Conservation (phyloP, 805 yeast species). For the Spathaspora boniae region DNA sequence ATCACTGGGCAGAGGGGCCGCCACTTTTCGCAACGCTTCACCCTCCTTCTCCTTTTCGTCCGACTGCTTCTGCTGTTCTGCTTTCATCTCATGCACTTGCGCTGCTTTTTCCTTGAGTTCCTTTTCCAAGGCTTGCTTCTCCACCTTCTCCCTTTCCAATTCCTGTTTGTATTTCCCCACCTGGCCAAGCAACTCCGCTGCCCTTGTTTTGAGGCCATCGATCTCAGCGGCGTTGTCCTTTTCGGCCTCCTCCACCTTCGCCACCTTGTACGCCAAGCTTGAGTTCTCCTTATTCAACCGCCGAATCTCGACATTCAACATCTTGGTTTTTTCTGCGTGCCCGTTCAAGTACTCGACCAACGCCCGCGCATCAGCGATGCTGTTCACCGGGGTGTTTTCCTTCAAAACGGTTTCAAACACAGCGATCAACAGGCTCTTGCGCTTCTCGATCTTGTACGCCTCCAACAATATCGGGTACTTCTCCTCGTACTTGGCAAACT, state of each 20-base stretch:
- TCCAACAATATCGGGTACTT: constrained; percentile 82
- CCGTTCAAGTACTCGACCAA: constrained; percentile 69
- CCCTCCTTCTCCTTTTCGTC: constrained; percentile 1
- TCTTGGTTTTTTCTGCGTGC: constrained; percentile 52
- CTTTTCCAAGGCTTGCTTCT: no score
- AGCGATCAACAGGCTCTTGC: constrained; percentile 55
- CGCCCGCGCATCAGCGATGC: constrained; percentile 67
- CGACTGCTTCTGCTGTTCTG: constrained; percentile 12
- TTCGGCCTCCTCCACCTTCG: constrained; percentile 5
- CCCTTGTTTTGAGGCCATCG: background rate
- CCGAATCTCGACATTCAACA: constrained; percentile 66
- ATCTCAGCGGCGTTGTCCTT: constrained; percentile 2
- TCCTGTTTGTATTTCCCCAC: constrained; percentile 1
- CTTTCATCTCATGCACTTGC: constrained; percentile 10
- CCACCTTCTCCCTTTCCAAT: constrained; percentile 9
- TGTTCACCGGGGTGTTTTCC: constrained; percentile 78
- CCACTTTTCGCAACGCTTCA: background rate
- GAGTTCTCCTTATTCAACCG: constrained; percentile 34
- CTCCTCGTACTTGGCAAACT: constrained; percentile 82
- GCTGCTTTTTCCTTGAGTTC: no score
- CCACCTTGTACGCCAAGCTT: constrained; percentile 13
- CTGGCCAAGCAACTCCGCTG: background rate
- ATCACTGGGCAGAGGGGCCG: no score
- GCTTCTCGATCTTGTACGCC: constrained; percentile 81
- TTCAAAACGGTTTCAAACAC: constrained; percentile 65